Conservation (phyloP, 2,329 filamentous ascomycete species). For the Bipolaris gigantea region DNA sequence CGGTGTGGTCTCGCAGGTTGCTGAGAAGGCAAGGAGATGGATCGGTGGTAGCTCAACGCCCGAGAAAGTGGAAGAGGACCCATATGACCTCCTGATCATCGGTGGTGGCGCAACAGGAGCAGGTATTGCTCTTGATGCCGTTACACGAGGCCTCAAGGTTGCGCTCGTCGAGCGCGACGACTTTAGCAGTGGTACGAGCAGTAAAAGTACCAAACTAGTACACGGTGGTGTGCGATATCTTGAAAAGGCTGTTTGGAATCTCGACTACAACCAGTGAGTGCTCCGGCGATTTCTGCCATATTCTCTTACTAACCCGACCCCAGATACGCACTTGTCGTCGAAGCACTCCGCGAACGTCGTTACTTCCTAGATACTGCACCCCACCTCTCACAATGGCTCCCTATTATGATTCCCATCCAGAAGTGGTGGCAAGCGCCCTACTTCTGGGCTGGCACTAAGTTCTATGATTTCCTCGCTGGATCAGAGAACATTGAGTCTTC, state of each 20-base stretch:
- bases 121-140: slow-evolving; percentile 79
- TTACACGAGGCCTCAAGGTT: slow-evolving; percentile 76
- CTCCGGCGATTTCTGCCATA: neutral
- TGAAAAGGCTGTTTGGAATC: slow-evolving; percentile 83
- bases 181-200: slow-evolving; percentile 79
- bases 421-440: slow-evolving; percentile 84
- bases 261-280: slow-evolving; percentile 75
- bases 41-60: slow-evolving; percentile 40
- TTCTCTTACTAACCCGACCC: neutral
- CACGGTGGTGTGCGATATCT: slow-evolving; percentile 83
- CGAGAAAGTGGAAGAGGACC: slow-evolving; percentile 49
- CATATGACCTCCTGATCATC: slow-evolving; percentile 78
- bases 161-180: slow-evolving; percentile 82
- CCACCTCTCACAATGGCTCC: slow-evolving; percentile 77
- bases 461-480: slow-evolving; percentile 82
- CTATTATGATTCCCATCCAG: slow-evolving; percentile 80
- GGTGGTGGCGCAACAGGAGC: slow-evolving; percentile 78
- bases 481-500: slow-evolving; percentile 86
- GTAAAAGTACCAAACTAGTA: slow-evolving; percentile 85
- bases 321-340: slow-evolving; percentile 71
- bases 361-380: slow-evolving; percentile 83
- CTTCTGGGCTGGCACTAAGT: slow-evolving; percentile 77
- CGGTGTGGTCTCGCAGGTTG: slow-evolving; percentile 42
- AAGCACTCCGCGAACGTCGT: slow-evolving; percentile 78
- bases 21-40: slow-evolving; percentile 48